phyloP scores from a whole-genome alignment of 768 basidiomycete species.

The Rhodotorula graminis region DNA sequence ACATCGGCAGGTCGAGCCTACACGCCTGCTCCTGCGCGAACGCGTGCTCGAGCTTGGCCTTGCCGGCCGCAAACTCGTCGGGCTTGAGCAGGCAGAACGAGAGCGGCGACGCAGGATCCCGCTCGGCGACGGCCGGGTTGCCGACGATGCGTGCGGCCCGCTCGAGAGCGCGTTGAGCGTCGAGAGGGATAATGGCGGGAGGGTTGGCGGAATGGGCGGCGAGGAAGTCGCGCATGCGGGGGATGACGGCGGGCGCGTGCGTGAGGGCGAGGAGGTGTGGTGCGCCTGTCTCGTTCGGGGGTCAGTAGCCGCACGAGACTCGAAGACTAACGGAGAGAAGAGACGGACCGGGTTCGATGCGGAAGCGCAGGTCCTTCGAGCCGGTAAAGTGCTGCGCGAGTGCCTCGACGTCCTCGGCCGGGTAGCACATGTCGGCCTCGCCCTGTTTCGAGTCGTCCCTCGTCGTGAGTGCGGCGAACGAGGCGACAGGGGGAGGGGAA shows the following conservation, averaged over 20 bases:
- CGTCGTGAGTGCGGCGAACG: not conserved
- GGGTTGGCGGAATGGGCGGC: not conserved
- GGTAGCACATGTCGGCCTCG: conserved; percentile 14
- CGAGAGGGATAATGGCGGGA: not conserved
- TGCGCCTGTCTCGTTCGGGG: not conserved
- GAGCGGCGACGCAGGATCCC: conserved; percentile 2
- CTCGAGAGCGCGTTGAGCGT: not conserved
- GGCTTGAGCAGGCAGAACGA: conserved; percentile 10
- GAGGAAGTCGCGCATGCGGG: conserved; percentile 20
- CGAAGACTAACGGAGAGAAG: not conserved
- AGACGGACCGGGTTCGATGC: not conserved
- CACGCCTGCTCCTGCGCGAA: not conserved
- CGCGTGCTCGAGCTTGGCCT: not conserved
- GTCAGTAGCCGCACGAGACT: not conserved
- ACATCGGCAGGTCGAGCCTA: conserved; percentile 17
- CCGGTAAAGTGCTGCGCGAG: not conserved
- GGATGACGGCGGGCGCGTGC: conserved; percentile 7
- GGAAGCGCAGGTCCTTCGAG: conserved; percentile 13
- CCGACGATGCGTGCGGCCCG: not conserved
- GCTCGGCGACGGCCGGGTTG: not conserved
- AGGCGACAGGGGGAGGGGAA: not conserved
- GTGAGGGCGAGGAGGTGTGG: conserved; percentile 19
- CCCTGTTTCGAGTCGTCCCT: not conserved
- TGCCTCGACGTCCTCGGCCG: conserved; percentile 11
- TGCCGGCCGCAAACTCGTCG: not conserved